Evolutionary conservation across 192 early-diverging fungal genomes (phyloP).

Genomic region (Piromyces sp.): DNA sequence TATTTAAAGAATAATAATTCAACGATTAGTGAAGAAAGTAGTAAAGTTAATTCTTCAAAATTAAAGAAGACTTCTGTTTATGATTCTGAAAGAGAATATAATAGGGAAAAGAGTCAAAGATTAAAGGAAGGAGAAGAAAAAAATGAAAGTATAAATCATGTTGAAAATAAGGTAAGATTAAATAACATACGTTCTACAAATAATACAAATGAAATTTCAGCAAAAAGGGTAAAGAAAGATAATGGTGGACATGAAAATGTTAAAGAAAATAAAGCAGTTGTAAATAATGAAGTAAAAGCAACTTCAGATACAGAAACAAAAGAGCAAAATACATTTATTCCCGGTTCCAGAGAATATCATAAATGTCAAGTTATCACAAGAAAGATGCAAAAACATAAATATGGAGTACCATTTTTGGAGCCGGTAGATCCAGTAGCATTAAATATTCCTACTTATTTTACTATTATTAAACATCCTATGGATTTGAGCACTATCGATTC

Average conservation of each 20-base stretch:
- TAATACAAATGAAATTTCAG: neutral
- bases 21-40: neutral
- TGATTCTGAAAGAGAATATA: neutral
- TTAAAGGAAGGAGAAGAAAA: neutral
- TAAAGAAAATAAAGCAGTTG: no score
- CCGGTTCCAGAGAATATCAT: neutral
- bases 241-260: neutral
- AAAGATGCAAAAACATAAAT: conserved; percentile 59
- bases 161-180: neutral
- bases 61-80: neutral
- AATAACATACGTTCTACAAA: neutral
- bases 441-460: conserved; percentile 43
- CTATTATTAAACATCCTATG: conserved; percentile 52
- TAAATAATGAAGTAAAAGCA: no score
- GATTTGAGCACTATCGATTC: conserved; percentile 46
- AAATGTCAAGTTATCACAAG: neutral
- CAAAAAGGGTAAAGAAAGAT: neutral
- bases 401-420: conserved; percentile 46
- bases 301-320: neutral
- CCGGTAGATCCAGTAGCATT: conserved; percentile 55
- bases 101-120: neutral
- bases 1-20: neutral
- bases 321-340: neutral
- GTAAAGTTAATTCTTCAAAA: neutral
- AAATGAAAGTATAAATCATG: neutral